Evolutionary conservation across 805 yeast genomes (phyloP).

Genomic region (Candida jianshihensis): DNA sequence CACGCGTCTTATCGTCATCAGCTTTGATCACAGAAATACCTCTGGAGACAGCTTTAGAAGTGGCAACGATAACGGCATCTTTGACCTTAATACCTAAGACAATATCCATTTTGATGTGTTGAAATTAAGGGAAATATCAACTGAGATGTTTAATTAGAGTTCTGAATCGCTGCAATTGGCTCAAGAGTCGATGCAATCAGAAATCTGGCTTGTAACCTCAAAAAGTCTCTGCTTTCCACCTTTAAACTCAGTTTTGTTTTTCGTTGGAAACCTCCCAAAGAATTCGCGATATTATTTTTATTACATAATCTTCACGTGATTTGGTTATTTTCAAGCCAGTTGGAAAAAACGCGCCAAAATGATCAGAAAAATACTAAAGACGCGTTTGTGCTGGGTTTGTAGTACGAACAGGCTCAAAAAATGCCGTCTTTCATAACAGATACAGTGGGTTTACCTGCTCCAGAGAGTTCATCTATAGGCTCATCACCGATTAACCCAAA

Average conservation of each 20-base stretch:
- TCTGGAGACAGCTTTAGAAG: constrained; percentile 91
- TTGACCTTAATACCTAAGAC: constrained; percentile 77
- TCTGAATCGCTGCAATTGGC: no score
- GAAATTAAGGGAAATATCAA: neutral
- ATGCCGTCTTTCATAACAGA: constrained; percentile 19
- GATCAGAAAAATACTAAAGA: no score
- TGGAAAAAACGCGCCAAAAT: neutral
- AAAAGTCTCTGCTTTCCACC: neutral
- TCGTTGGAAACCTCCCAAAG: neutral
- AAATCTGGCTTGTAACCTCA: no score
- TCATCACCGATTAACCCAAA: constrained; percentile 22
- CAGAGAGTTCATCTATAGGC: constrained; percentile 14
- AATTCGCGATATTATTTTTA: neutral
- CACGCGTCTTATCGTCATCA: constrained; percentile 74
- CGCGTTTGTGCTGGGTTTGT: no score
- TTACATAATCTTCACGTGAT: neutral
- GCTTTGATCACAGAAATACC: constrained; percentile 79
- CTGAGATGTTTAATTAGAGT: neutral
- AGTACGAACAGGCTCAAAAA: no score
- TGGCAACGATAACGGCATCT: constrained; percentile 80
- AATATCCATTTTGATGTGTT: constrained; percentile 88
- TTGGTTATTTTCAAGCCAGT: neutral
- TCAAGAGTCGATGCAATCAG: no score
- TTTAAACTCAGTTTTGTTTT: neutral
- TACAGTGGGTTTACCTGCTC: constrained; percentile 4